A percentile compares a stretch with the other conserved stretches of the same genome.
These are phyloP conservation scores for Claviceps sp. DNA, from an alignment of 2,329 filamentous ascomycete genomes.

Conservation along the genomic window DNA sequence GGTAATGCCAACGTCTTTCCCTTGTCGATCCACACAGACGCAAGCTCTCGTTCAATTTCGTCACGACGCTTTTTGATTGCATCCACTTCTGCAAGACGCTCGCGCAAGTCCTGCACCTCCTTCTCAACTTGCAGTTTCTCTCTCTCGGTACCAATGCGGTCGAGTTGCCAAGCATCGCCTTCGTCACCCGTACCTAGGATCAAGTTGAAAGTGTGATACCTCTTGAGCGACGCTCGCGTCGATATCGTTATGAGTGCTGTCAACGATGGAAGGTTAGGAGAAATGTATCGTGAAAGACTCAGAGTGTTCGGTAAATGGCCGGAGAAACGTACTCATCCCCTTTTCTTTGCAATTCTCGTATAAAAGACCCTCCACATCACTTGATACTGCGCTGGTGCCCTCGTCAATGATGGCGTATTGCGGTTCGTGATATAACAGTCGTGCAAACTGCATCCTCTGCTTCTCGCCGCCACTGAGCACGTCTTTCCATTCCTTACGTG, in stretches of 20 bases:
- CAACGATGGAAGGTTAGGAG: neutral
- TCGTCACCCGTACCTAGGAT: slow-evolving; percentile 67
- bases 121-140: slow-evolving; percentile 91
- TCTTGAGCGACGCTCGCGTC: slow-evolving; percentile 84
- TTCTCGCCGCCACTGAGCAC: slow-evolving; percentile 96
- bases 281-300: neutral
- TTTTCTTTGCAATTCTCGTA: slow-evolving; percentile 89
- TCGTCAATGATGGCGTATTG: slow-evolving; percentile 91
- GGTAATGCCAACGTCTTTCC: slow-evolving; percentile 36
- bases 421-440: slow-evolving; percentile 88
- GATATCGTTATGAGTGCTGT: slow-evolving; percentile 85
- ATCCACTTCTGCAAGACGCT: slow-evolving; percentile 68
- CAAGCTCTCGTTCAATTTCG: slow-evolving; percentile 75
- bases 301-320: neutral
- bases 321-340: slow-evolving; percentile 64
- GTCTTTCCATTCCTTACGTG: slow-evolving; percentile 96
- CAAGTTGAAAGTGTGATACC: slow-evolving; percentile 88
- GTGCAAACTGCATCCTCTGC: slow-evolving; percentile 83
- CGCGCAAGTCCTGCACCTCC: slow-evolving; percentile 73
- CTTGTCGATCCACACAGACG: slow-evolving; percentile 44
- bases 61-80: slow-evolving; percentile 65
- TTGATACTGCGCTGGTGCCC: slow-evolving; percentile 85
- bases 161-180: slow-evolving; percentile 83
- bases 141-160: slow-evolving; percentile 82
- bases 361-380: slow-evolving; percentile 83